Evolutionary conservation across 2,329 filamentous ascomycete genomes (phyloP), one percentile per base, ranked within the genome.

Genomic region (Graphilbum ipis-grandicollis): DNA sequence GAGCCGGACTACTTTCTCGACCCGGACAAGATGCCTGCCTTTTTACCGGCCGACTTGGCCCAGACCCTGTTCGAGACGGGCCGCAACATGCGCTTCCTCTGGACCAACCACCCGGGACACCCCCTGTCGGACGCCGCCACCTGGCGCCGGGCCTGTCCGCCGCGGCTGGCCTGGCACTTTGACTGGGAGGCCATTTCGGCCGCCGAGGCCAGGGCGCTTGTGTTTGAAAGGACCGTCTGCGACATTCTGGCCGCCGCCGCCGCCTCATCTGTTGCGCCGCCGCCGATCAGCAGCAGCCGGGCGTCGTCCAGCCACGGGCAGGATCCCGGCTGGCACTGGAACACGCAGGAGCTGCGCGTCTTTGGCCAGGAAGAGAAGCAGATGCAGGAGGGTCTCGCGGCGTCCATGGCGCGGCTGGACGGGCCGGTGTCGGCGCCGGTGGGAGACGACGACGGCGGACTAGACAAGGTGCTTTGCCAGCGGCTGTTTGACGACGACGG

Each of bases 31-130:
- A 73, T 90, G 56, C 82, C 82, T 1, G 60, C 65, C 2, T 90
- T 90, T 45, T 63, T 92, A 32, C 68, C 75, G 0, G 52, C 60
- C 5, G 81, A 90, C 39, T 68, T 86, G 44, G 75, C 73, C 3
- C 65, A 69, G 35, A 60, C 65, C 5, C 71, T 90, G n/a, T 86
- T 88, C 44, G 82, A 92, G 50, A 79, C 76, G 4, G 84, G 82
- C 4, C 71, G 69, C 47, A 88, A 79, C 50, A 56, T 93, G 34
- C 71, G 79, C 8, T 74, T 90, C 37, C 62, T 93, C 34, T 70
- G 74, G 46, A 59, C 62, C 18, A 73, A 79, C 45, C 79, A 90
- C 50, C 68, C 80, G 5, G 62, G 74, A 2, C 80, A 92, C 50
- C 73, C 77, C 0, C 58, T 90, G 31, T 68, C 71, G 13, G 63